Evolutionary conservation across 805 yeast species (phyloP).

Genomic region (Candida vaughaniae): DNA sequence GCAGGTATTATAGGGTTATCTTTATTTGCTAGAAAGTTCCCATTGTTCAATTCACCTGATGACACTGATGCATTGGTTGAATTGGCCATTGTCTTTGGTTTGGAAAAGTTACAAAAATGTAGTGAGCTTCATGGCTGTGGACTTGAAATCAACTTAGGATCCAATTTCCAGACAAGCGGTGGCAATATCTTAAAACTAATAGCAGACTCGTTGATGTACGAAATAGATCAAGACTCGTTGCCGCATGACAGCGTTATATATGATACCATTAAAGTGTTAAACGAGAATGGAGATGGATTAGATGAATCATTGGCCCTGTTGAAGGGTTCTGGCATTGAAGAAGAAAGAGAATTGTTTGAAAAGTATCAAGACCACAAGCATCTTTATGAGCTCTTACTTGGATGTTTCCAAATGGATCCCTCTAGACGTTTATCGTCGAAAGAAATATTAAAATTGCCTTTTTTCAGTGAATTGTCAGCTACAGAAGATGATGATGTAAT

Average conservation of each 20-base stretch:
- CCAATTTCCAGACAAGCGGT: conserved; percentile 16
- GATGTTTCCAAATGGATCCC: conserved; percentile 60
- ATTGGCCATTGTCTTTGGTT: conserved; percentile 77
- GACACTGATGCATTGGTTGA: conserved; percentile 91
- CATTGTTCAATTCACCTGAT: conserved; percentile 91
- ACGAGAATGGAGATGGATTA: conserved; percentile 37
- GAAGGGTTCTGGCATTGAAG: conserved; percentile 5
- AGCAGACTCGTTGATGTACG: conserved; percentile 31
- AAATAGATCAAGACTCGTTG: conserved; percentile 56
- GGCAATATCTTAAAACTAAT: conserved; percentile 36
- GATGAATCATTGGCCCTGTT: conserved; percentile 9
- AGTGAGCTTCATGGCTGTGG: conserved; percentile 89
- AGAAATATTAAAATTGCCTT: conserved; percentile 55
- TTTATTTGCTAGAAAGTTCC: conserved; percentile 75
- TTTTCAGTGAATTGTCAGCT: conserved; percentile 49
- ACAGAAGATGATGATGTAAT: conserved; percentile 32
- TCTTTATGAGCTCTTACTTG: conserved; percentile 55
- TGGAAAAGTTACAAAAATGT: conserved; percentile 65
- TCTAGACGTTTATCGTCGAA: conserved; percentile 55
- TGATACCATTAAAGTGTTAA: conserved; percentile 57
- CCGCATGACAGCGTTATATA: conserved; percentile 72
- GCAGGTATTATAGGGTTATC: conserved; percentile 87
- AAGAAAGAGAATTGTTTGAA: conserved; percentile 22
- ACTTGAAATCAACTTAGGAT: conserved; percentile 51
- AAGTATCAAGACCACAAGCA: conserved; percentile 39